A percentile compares a stretch with the other conserved stretches of the same genome.
phyloP scores from a whole-genome alignment of 345 rosid genomes.

The Clausena lansium region DNA sequence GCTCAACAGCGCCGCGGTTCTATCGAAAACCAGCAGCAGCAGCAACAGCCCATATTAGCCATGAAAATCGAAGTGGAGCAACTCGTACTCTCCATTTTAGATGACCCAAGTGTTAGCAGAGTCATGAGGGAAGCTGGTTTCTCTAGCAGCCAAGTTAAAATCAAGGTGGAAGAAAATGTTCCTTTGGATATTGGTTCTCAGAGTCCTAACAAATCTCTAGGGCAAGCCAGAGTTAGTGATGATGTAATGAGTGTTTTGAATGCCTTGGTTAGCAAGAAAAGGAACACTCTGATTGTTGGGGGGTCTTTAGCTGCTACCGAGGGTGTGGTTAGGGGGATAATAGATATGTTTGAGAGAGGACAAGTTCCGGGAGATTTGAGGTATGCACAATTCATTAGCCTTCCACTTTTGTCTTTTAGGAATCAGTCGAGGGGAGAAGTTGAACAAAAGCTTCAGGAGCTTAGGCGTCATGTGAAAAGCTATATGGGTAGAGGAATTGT shows the following conservation, averaged over 20 bases:
- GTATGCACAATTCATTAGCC: constrained; percentile 43
- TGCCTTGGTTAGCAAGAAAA: constrained; percentile 37
- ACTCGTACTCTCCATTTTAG: constrained; percentile 59
- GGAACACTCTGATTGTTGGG: constrained; percentile 53
- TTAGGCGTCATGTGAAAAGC: constrained; percentile 48
- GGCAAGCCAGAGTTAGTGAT: constrained; percentile 22
- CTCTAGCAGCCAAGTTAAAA: constrained; percentile 63
- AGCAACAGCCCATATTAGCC: constrained; percentile 42
- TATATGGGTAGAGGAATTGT: constrained; percentile 43
- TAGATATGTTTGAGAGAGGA: constrained; percentile 53
- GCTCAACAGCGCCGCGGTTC: constrained; percentile 82
- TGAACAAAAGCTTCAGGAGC: constrained; percentile 54
- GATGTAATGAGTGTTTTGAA: constrained; percentile 46
- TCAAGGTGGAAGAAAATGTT: constrained; percentile 56
- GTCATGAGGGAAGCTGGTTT: constrained; percentile 88
- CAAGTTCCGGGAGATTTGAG: constrained; percentile 42
- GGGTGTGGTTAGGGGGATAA: constrained; percentile 45
- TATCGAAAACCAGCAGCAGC: constrained; percentile 74
- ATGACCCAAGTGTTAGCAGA: constrained; percentile 78
- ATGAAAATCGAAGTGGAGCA: constrained; percentile 68
- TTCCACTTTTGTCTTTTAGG: constrained; percentile 51
- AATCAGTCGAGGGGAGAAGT: constrained; percentile 50
- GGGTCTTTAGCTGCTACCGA: constrained; percentile 42
- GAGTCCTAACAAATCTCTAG: constrained; percentile 26
- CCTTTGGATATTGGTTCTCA: constrained; percentile 45